Evolutionary conservation across 495 filamentous ascomycete genomes (phyloP), one percentile per base, ranked within the genome.

Genomic region (Beverwykella pulmonaria): DNA sequence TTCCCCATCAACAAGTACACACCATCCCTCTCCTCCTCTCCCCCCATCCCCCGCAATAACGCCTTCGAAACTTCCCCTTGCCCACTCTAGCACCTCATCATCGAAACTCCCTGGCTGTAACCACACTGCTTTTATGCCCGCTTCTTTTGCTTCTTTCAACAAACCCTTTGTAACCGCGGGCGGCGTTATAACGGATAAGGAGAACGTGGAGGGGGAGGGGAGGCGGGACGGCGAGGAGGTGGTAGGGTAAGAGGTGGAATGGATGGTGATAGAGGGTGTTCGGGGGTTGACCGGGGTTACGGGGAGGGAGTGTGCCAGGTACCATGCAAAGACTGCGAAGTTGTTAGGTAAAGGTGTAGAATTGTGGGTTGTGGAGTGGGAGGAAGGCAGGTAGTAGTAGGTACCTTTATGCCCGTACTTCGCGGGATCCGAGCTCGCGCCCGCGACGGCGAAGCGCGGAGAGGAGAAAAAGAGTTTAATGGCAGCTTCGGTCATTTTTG

Each of bases 401-500:
- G 52, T 75, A 91, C 92, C 85, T 80, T 93, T 93, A 79, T 95
- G 90, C n/a, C 94, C 94, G 74, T 89, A 97, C 75, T 97, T 96
- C 64, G 80, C 77, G 53, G 90, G 78, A 76, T 94, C 91, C 48
- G 87, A 89, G 78, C 88, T 91, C 5, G 94, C 94, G 64, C 93
- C 93, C 36, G 93, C 92, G 46, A 98, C 93, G 55, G 93, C 93
- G 74, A 92, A 98, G 67, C 83, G 82, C 34, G 89, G 84, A 19
- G 90, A 89, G 26, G 83, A 82, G 82, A 98, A 96, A 83, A 98
- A 97, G 9, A 82, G 81, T 60, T 85, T 85, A 48, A 92, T 87
- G 29, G 86, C 81, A 53, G 83, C 77, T 69, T 89, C 83, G 15
- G 39, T 7, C 75, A 79, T 78, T 17, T 65, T 53, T 41, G 12